phyloP scores from a whole-genome alignment of 176 grass and related monocot species.

The Cenchrus fungigraminus region DNA sequence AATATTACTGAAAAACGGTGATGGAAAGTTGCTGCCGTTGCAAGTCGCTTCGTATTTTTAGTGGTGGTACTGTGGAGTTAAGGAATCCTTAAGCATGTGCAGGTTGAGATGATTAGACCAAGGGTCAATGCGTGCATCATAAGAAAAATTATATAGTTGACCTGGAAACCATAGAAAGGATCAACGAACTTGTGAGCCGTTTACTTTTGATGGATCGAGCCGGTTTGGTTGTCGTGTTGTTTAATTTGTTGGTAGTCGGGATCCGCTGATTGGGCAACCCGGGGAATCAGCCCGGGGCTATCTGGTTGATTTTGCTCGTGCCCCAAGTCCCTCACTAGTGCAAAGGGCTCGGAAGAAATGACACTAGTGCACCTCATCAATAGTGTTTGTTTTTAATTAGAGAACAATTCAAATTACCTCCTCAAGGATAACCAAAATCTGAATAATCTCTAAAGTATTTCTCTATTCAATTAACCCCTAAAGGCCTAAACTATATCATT shows the following conservation, averaged over 20 bases:
- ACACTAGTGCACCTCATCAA: no score
- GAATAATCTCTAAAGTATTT: no score
- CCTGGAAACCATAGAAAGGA: neutral
- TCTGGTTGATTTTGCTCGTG: neutral
- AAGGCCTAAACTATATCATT: no score
- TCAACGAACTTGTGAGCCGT: neutral
- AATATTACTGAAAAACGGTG: neutral
- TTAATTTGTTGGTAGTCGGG: neutral
- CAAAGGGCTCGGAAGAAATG: no score
- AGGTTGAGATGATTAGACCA: conserved; percentile 19
- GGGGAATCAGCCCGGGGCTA: no score
- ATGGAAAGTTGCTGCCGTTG: neutral
- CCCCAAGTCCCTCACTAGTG: neutral
- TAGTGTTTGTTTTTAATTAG: no score
- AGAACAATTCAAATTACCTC: no score
- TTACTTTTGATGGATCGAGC: conserved; percentile 17
- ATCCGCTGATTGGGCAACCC: neutral
- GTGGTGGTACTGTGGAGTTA: no score
- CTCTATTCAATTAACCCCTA: no score
- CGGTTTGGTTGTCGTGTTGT: conserved; percentile 3
- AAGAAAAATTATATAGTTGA: conserved; percentile 32
- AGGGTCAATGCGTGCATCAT: conserved; percentile 2
- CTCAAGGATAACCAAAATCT: no score
- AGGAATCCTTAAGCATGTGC: conserved; percentile 2
- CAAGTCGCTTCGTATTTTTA: neutral